Base-by-base conservation (phyloP, 2,329 filamentous ascomycete genomes). In the Aureobasidium sp. region DNA sequence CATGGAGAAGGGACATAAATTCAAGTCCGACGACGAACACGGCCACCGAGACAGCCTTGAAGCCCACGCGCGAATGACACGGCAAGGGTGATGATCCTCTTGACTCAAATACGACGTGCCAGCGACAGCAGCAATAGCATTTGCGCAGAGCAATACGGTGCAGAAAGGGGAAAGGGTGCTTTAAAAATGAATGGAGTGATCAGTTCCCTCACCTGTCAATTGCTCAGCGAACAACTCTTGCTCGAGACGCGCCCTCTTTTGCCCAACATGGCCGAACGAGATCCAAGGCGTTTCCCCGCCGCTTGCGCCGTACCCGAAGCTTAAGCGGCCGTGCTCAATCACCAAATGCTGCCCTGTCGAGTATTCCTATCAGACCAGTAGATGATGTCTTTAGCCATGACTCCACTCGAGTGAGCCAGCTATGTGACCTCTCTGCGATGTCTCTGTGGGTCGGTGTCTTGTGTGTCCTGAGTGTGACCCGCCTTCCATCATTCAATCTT, bases 191-290 rank as follows among this genome's bases (percentile, higher is more conserved):
- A 60, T 50, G 45, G 44, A 40, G 35, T 24, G 57, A 19, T 39
- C 54, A n/a, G 24, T 48, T 58, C 44, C 57, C 57, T 60, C 57
- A 60, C 57, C 57, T 60, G 57, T 49, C 57, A 60, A 50, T 60
- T 35, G 45, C 15, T 45, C 44, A 50, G 29, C 19, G 33, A 35
- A 35, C 53, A 57, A 50, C 39, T 60, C 57, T 60, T 50, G 57
- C 40, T 59, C 24, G 19, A 48, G 42, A 59, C 57, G 57, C 57
- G 57, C 57, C 33, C 54, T 57, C 39, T 45, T 44, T 48, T 48
- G 54, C 54, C 54, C 27, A 33, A 44, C 39, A 35, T 33, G 53
- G 27, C 42, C 27, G 54, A 27, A 31, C 42, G 54, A 58, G 54
- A 35, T 57, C 53, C 37, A 57, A 47, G 53, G 54, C 54, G 54